Evolutionary conservation across 371 early-diverging fungal species (phyloP).

Genomic region (Mortierella sp.): DNA sequence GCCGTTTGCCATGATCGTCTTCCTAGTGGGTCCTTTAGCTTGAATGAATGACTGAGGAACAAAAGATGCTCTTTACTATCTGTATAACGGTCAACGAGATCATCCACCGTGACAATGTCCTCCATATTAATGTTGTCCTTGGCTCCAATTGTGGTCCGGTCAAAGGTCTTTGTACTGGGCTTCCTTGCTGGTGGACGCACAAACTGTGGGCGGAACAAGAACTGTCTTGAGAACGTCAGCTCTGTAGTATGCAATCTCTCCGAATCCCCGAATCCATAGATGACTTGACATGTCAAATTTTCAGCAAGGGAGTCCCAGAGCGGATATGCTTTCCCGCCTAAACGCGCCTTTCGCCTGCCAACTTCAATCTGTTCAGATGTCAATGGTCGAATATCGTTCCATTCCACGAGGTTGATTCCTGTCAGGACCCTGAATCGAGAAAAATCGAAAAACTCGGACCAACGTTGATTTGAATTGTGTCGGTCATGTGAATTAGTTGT

Average conservation of each 20-base stretch:
- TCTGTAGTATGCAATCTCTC: slow-evolving; percentile 31
- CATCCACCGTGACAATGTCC: slow-evolving; percentile 34
- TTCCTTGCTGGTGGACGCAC: slow-evolving; percentile 37
- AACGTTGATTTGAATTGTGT: slow-evolving; percentile 33
- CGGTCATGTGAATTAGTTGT: slow-evolving; percentile 39
- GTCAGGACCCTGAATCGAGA: slow-evolving; percentile 18
- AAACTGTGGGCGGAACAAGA: slow-evolving; percentile 34
- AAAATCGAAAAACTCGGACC: slow-evolving; percentile 52
- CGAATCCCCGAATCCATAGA: slow-evolving; percentile 43
- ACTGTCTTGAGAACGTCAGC: slow-evolving; percentile 33
- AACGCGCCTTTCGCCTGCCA: slow-evolving; percentile 20
- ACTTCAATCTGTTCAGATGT: slow-evolving; percentile 23
- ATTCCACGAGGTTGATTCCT: slow-evolving; percentile 27
- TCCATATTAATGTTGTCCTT: slow-evolving; percentile 27
- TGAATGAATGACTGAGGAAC: slow-evolving; percentile 46
- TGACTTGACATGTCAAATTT: slow-evolving; percentile 44
- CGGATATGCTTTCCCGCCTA: slow-evolving; percentile 5
- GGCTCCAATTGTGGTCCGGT: slow-evolving; percentile 24
- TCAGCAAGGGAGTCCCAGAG: slow-evolving; percentile 32
- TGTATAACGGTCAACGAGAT: slow-evolving; percentile 30
- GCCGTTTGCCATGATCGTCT: slow-evolving; percentile 17
- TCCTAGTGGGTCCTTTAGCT: slow-evolving; percentile 39
- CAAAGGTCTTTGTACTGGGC: slow-evolving; percentile 11
- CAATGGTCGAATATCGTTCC: slow-evolving; percentile 31
- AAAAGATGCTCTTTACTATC: slow-evolving; percentile 21